Base-by-base conservation (phyloP, 768 basidiomycete species). In the Leccinum barrowsii region DNA sequence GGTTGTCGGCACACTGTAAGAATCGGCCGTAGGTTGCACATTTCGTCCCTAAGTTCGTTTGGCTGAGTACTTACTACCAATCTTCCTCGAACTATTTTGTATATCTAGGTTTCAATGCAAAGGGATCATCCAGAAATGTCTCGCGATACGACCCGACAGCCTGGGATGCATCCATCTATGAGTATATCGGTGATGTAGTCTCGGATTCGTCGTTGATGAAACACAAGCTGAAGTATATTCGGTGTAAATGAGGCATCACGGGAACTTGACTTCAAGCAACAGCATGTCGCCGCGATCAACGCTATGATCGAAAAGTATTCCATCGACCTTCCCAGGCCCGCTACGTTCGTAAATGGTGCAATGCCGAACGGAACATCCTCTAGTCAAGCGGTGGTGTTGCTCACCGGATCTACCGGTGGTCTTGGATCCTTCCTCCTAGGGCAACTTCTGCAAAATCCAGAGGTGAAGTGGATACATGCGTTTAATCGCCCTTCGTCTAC, bases 331-430 rank as follows among this genome's bases (percentile, higher is more conserved):
- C 22, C 60, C 3, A 13, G 34, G 21, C 13, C 54, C 3, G 5
- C 30, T 21, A 11, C n/a, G 15, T 4, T 17, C 2, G 26, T 12
- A 4, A 44, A 34, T 7, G 30, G n/a, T 15, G 15, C 12, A 54
- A 13, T 19, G 10, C 5, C 12, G 30, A 49, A 59, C 19, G 57
- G 40, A 24, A 15, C 12, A 8, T 7, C 4, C 34, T 26, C 56
- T 26, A 1, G 7, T 6, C 17, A 32, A 15, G 32, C 22, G 15
- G 49, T 44, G 1, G 56, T 53, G 1, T 50, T 65, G 1, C 59
- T 80, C 34, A 80, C 79, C 5, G 78, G 79, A 13, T 75, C 77
- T 1, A 80, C 78, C 7, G 79, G 78, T 8, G 73, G 71, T 11
- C 68, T 80, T 1, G 78, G 79, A 17, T 73, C 75, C 2, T 71